These are phyloP conservation scores for Fusarium sambucinum DNA, from an alignment of 2,329 filamentous ascomycete genomes.

Conservation along the genomic window DNA sequence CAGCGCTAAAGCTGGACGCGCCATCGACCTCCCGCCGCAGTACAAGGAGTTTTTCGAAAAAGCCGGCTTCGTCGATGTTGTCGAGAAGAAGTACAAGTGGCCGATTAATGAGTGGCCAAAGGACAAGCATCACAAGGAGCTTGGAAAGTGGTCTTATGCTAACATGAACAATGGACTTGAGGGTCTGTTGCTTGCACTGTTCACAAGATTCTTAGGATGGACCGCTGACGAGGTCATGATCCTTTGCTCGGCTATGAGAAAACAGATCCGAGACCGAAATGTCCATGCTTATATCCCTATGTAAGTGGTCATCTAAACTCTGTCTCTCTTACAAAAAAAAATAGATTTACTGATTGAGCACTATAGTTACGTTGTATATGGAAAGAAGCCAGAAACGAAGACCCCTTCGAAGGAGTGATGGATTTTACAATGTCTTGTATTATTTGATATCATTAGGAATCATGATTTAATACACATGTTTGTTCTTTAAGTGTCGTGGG, in stretches of 20 bases:
- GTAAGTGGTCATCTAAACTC: not conserved
- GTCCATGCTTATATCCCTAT: slow-evolving; percentile 33
- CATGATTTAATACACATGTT: no score
- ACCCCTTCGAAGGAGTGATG: not conserved
- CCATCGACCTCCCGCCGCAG: slow-evolving; percentile 7
- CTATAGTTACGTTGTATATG: slow-evolving; percentile 7
- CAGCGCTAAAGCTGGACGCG: slow-evolving; percentile 8
- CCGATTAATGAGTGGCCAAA: slow-evolving; percentile 27
- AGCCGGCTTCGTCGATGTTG: not conserved
- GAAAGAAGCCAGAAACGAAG: not conserved
- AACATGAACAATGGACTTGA: slow-evolving; percentile 26
- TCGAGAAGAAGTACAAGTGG: slow-evolving; percentile 16
- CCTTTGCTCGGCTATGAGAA: slow-evolving; percentile 26
- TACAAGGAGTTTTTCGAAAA: slow-evolving; percentile 18
- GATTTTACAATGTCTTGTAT: not conserved
- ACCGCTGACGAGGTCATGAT: slow-evolving; percentile 16
- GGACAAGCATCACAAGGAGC: slow-evolving; percentile 29
- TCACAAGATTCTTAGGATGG: slow-evolving; percentile 26
- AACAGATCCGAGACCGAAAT: slow-evolving; percentile 14
- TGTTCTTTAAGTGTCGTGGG: no score
- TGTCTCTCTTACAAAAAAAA: not conserved
- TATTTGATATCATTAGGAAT: no score
- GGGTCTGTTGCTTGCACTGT: slow-evolving; percentile 4
- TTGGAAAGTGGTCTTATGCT: slow-evolving; percentile 21
- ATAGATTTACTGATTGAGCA: rapidly evolving